Evolutionary conservation across 2,329 filamentous ascomycete species (phyloP), one percentile per base, ranked within the genome.

Genomic region (Colletotrichum sp.): DNA sequence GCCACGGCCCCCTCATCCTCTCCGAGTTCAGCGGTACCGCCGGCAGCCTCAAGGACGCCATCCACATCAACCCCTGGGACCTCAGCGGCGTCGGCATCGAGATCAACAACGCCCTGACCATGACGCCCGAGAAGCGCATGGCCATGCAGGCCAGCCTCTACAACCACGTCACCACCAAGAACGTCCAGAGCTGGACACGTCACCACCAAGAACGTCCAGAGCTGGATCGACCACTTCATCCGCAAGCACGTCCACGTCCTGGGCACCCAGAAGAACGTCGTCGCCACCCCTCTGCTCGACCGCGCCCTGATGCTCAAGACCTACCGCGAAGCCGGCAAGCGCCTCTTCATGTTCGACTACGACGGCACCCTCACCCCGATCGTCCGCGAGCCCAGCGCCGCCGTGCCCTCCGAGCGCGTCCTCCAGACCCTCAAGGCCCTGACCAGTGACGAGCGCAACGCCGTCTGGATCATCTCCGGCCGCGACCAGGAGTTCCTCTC

Each of bases 311-410:
- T 98, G 78, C 87, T 98, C 48, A 87, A 89, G 70, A 93, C 93
- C 76, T 98, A 98, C 84, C 91, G 92, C 76, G 87, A 90, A 52
- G 93, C 95, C 5, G 91, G 91, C 77, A 95, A 94, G 85, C 93
- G 97, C 13, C 89, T 99, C 5, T 98, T 98, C 88, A 96, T 99
- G 95, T 98, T 98, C 82, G 97, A 99, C 86, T 99, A 99, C 81
- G 97, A 99, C 83, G 97, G 97, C 64, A 99, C 97, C 1, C 90
- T 99, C 70, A 98, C 97, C 5, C 95, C 96, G 0, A 98, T 99
- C 80, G 97, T 98, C 71, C 94, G 94, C 79, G 96, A 98, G 81
- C 97, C 97, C 3, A 93, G 94, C 78, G 93, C 95, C 7, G 97
- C 97, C 5, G 93, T 98, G 52, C 97, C 97, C 0, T 96, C 96